Evolutionary conservation across 345 rosid genomes (phyloP).

Genomic region (Pugionium cornutum): DNA sequence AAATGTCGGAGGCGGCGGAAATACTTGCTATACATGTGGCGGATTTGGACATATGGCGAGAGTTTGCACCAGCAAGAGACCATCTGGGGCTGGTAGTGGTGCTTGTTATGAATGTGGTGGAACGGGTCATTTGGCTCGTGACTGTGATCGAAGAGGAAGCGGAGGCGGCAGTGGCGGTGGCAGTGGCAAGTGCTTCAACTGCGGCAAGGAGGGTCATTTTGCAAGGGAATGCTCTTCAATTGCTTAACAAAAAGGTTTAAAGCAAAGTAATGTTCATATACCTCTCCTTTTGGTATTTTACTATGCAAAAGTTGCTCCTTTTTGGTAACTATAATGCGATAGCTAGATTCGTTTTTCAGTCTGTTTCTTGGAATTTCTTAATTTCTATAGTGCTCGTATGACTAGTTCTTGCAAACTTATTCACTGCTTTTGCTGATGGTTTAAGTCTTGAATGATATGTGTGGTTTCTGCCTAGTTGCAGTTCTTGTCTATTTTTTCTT

Average conservation of each 20-base stretch:
- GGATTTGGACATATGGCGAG: conserved; percentile 44
- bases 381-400: neutral
- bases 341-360: conserved; percentile 18
- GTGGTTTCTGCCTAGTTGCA: conserved; percentile 18
- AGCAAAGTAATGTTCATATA: conserved; percentile 37
- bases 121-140: conserved; percentile 47
- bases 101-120: conserved; percentile 45
- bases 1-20: conserved; percentile 31
- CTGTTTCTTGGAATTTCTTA: conserved; percentile 18
- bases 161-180: conserved; percentile 31
- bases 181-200: conserved; percentile 43
- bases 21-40: conserved; percentile 45
- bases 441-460: conserved; percentile 28
- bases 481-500: neutral
- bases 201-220: conserved; percentile 55
- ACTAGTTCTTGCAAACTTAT: conserved; percentile 10
- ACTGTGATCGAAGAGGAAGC: conserved; percentile 40
- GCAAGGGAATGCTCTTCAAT: conserved; percentile 52
- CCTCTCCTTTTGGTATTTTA: neutral
- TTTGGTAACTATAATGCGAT: conserved; percentile 20
- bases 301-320: neutral
- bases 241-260: conserved; percentile 27
- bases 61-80: conserved; percentile 41
- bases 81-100: conserved; percentile 29
- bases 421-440: conserved; percentile 31